Evolutionary conservation across 441 rosid species (phyloP), one percentile per base, ranked within the genome.

Genomic region (Syzygium malaccense): DNA sequence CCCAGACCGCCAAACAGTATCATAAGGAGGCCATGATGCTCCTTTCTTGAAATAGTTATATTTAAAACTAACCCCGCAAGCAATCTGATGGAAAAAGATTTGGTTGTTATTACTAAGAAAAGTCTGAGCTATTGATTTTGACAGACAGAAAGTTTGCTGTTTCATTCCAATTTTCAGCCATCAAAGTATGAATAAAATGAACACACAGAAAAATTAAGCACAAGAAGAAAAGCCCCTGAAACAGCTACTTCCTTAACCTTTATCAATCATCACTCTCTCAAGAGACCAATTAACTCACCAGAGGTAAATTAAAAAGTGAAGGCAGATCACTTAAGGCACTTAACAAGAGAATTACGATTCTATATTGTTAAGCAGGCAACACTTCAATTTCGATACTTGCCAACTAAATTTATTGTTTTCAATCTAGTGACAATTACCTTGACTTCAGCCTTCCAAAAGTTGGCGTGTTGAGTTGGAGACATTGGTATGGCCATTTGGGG

Each of bases 1-100:
- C 85, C 99, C 98, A 54, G 95, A 93, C 92, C 99, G 94, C 99
- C 98, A 96, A 62, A 92, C 89, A 88, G 95, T 85, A 89, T 95
- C 96, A 85, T 86, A 75, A 33, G 94, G 93, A 93, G 93, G 91
- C 90, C 87, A 88, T n/a, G 90, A 75, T 92, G 92, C 93, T 88
- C 92, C 93, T 94, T 90, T 96, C 8, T 93, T 54, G 93, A 96
- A 94, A 92, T 94, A 97, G 87, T 95, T 97, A 88, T 97, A 97
- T 94, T 95, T 96, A 92, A 96, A 93, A 93, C 92, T 96, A 87
- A 91, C 92, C 91, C 98, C 98, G 90, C 88, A 87, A 88, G 95
- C 95, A 83, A 96, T 90, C 99, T 98, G 95, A 90, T 90, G 91
- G 86, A 86, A 45, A 89, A 79, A 90, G 78, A 83, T 64, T 68